These are phyloP conservation scores for Peterozyma toletana DNA, from an alignment of 805 yeast genomes.

Conservation along the genomic window DNA sequence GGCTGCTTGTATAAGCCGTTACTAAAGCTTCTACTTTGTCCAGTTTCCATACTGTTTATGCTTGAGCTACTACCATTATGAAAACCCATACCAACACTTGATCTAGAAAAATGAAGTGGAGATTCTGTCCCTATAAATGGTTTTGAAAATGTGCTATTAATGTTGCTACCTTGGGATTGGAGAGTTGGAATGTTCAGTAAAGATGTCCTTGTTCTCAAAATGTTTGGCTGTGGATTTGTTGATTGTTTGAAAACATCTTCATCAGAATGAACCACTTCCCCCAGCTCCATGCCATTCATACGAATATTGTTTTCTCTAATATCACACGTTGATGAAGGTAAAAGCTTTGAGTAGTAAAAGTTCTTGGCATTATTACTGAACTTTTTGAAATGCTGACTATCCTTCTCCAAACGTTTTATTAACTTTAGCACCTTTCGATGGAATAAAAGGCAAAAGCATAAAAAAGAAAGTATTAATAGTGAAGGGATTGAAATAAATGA, in stretches of 20 bases:
- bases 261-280: slow-evolving; percentile 4
- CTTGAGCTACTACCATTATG: slow-evolving; percentile 5
- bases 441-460: no score
- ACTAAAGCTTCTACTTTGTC: slow-evolving; percentile 1
- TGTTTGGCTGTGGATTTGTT: slow-evolving; percentile 1
- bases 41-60: slow-evolving; percentile 4
- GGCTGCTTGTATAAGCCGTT: background rate
- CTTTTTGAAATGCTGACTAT: no score
- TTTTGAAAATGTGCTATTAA: background rate
- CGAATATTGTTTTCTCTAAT: slow-evolving; percentile 9
- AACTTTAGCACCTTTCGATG: no score
- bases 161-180: background rate
- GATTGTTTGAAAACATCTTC: background rate
- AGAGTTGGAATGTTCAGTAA: background rate
- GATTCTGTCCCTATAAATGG: background rate
- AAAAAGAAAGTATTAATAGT: no score
- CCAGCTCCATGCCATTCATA: slow-evolving; percentile 13
- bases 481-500: no score
- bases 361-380: background rate
- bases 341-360: slow-evolving; percentile 10
- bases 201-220: slow-evolving; percentile 21
- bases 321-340: slow-evolving; percentile 10
- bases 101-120: background rate
- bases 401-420: no score
- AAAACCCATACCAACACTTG: background rate